Base-by-base conservation (phyloP, 2,329 filamentous ascomycete species). In the Cercospora sp. region DNA sequence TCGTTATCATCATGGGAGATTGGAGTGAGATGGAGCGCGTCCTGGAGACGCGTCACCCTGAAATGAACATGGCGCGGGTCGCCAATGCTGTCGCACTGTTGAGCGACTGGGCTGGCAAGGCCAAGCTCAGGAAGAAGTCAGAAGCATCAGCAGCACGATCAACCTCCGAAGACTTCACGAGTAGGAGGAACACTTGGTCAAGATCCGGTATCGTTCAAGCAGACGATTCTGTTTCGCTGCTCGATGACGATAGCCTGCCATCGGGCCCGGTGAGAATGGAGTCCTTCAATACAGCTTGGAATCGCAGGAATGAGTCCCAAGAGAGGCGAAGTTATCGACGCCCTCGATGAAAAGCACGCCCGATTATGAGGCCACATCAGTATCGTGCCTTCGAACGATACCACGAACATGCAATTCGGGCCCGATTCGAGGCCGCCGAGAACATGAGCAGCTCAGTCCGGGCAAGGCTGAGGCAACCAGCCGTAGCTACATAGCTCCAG, bases 1-100 rank as follows among this genome's bases (percentile, higher is more conserved):
- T 30, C 18, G 13, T 51, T n/a, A 63, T 16, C 9, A 55, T 36
- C 16, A 58, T 64, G 62, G 62, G 31, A 26, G 53, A 64, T 23
- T 58, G 28, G 40, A 40, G 23, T n/a, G 40, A 64, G 12, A 36
- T 64, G 53, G 30, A 64, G 48, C 48, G 53, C 31, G 62, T 64
- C 62, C 62, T 64, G 62, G 62, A 57, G 62, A 30, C 62, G 23
- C 48, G 53, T 13, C 62, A 64, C 23, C 62, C 62, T 12, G 53
- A 64, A 13, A 55, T 64, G 28, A 64, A 31, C 23, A 36, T 53
- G 48, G 53, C 48, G 30, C 30, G 62, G 33, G 23, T 64, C 31
- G 62, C 30, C 8, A 64, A 40, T 33, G 26, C 48, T 20, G n/a
- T 64, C n/a, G 36, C 62, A 23, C 20, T 33, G 26, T 23, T 64